A percentile compares a stretch with the other conserved stretches of the same genome.
phyloP scores from a whole-genome alignment of 2,329 filamentous ascomycete genomes.

The Drechslerella stenobrocha region DNA sequence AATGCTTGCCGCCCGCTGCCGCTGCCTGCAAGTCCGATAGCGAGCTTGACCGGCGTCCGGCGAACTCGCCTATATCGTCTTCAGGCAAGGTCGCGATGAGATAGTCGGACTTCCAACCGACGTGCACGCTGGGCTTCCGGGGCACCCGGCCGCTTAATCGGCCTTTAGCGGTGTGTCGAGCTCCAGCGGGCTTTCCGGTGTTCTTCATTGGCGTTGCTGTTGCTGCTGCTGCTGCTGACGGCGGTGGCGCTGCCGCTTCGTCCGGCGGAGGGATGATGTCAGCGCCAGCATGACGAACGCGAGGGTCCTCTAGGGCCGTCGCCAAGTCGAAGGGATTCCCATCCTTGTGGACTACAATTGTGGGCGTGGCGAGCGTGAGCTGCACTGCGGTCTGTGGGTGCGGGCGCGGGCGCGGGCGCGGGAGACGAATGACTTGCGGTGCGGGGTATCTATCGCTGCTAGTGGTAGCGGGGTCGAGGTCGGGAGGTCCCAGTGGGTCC shows the following conservation, averaged over 20 bases:
- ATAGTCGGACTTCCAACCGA: slow-evolving; percentile 36
- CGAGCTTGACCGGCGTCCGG: slow-evolving; percentile 38
- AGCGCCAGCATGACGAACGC: slow-evolving; percentile 29
- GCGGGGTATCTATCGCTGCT: background rate
- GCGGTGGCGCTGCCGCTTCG: slow-evolving; percentile 3
- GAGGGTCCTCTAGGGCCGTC: slow-evolving; percentile 23
- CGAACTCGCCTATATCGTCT: slow-evolving; percentile 12
- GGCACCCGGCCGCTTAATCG: background rate
- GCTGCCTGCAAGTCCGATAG: slow-evolving; percentile 37
- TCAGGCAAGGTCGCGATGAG: slow-evolving; percentile 6
- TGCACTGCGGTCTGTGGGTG: slow-evolving; percentile 22
- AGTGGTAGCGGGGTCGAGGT: background rate
- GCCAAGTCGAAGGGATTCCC: slow-evolving; percentile 38
- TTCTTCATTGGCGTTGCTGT: background rate
- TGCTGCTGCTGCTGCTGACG: background rate
- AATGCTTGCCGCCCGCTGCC: slow-evolving; percentile 9
- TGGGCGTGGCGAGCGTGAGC: slow-evolving; percentile 21
- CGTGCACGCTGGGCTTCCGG: slow-evolving; percentile 7
- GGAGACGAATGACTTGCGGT: slow-evolving; percentile 17
- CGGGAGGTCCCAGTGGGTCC: background rate
- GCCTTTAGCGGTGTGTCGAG: slow-evolving; percentile 14
- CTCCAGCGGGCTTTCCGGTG: background rate
- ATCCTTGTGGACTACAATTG: slow-evolving; percentile 25
- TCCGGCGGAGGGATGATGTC: slow-evolving; percentile 26
- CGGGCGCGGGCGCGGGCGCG: slow-evolving; percentile 10